Conservation (phyloP, 768 basidiomycete genomes). For the Baorangia bicolor region DNA sequence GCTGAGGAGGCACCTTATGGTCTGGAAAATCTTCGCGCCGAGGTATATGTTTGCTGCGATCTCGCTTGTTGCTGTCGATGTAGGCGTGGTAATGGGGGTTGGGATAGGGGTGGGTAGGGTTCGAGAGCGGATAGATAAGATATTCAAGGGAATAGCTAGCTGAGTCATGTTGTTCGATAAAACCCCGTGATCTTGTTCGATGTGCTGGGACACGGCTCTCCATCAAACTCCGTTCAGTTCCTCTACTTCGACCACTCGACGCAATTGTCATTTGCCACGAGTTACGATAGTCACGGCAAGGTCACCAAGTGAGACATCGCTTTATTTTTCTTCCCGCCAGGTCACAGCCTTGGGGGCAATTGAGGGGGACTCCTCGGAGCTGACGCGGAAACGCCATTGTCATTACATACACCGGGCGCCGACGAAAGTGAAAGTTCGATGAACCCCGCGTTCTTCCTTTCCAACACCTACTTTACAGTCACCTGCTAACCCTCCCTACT, state of each 20-base stretch:
- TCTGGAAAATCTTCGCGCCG: constrained; percentile 99
- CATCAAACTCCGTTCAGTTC: neutral
- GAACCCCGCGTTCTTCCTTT: constrained; percentile 2
- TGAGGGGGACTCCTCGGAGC: constrained; percentile 19
- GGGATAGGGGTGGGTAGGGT: constrained; percentile 24
- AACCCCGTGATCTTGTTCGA: neutral
- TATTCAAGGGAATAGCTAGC: constrained; percentile 18
- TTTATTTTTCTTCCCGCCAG: neutral
- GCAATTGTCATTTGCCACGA: neutral
- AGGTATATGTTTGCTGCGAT: constrained; percentile 81
- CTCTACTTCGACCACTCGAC: neutral
- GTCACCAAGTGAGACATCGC: constrained; percentile 7
- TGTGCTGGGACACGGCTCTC: no score
- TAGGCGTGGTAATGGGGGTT: constrained; percentile 39
- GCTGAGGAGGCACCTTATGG: constrained; percentile 87
- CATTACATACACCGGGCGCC: constrained; percentile 25
- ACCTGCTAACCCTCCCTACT: neutral
- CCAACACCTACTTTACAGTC: constrained; percentile 5
- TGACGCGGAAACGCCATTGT: constrained; percentile 5
- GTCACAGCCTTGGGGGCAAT: neutral
- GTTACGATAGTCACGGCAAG: neutral
- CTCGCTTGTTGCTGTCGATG: constrained; percentile 67
- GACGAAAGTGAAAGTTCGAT: no score
- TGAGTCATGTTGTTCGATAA: constrained; percentile 2
- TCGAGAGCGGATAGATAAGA: constrained; percentile 19